Base-by-base conservation (phyloP, 345 rosid species). In the Cochlearia excelsa region DNA sequence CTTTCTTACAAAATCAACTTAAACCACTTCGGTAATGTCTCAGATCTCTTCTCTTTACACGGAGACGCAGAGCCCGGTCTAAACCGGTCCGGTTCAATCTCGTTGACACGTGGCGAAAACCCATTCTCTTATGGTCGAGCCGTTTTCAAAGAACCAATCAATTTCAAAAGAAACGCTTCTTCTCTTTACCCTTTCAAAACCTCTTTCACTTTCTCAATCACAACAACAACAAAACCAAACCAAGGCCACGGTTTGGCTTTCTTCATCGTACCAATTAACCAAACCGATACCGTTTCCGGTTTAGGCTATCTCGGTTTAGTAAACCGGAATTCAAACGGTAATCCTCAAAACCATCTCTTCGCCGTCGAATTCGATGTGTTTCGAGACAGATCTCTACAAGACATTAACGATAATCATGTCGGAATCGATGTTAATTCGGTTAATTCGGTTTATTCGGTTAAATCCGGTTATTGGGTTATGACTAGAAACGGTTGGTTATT, bases 371-470 rank as follows among this genome's bases (percentile, higher is more conserved):
- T 73, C 7, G 80, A 75, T 27, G 66, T 56, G 2, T 48, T 73
- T 33, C 45, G 43, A 33, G 78, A 75, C 54, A 69, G 38, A 35
- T 52, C 55, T 61, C 57, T 70, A 11, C 6, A 46, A 0, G 77
- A 75, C 23, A 43, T 75, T 31, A 70, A 73, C 31, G 71, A 68
- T 40, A 75, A 78, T 44, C 82, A 73, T 59, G 78, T 80, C 37
- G 78, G 84, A 47, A 10, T 77, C 59, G 77, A 75, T 11, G 59
- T 75, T 30, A 71, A 78, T 6, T 68, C 80, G 8, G 63, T 75
- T 11, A 37, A 52, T 26, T 71, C 75, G 61, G 41, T 78, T 35
- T 55, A 16, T 37, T 54, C 78, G 11, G 39, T 27, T 1, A 72
- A 67, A 55, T 74, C 81, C 31, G 78, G 76, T 27, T 65, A 59